These are phyloP conservation scores for Phytopythium delawarense DNA, from an alignment of 352 stramenopile species.

Conservation along the genomic window DNA sequence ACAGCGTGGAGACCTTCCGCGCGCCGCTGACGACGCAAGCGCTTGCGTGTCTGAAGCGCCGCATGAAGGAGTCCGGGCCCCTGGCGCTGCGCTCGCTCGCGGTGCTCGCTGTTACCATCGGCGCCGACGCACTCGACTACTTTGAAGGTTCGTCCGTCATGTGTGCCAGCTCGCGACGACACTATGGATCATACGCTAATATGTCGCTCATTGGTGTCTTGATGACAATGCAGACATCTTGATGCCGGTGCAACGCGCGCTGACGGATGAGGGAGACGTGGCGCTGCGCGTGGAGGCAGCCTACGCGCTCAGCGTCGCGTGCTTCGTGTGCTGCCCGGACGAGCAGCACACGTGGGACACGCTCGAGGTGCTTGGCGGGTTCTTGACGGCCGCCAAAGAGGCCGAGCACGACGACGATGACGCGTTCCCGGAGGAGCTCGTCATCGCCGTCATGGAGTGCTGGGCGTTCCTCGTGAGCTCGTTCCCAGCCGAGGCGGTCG, in stretches of 20 bases:
- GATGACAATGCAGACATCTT: constrained; percentile 20
- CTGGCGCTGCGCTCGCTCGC: constrained; percentile 42
- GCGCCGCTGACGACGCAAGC: constrained; percentile 34
- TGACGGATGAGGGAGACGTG: constrained; percentile 39
- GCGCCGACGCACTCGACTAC: constrained; percentile 45
- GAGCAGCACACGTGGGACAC: constrained; percentile 60
- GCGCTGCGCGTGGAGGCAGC: constrained; percentile 40
- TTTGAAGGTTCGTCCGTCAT: constrained; percentile 22
- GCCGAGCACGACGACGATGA: constrained; percentile 48
- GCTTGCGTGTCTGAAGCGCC: constrained; percentile 54
- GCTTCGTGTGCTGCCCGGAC: constrained; percentile 53
- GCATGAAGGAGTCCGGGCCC: constrained; percentile 41
- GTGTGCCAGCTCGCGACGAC: not conserved
- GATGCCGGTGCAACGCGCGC: constrained; percentile 34
- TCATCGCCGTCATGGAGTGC: constrained; percentile 58
- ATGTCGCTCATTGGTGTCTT: not conserved
- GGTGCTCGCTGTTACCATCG: constrained; percentile 53
- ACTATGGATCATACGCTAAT: not conserved
- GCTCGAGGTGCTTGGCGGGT: constrained; percentile 41
- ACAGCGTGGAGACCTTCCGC: constrained; percentile 35
- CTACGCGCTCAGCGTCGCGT: constrained; percentile 54
- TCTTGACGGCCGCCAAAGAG: constrained; percentile 40
- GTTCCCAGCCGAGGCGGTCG: constrained; percentile 39
- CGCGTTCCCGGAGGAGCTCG: constrained; percentile 36
- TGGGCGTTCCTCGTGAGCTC: constrained; percentile 55